Evolutionary conservation across 202 grass and related monocot genomes (phyloP), one percentile per base, ranked within the genome.

Genomic region (Schoenoplectus triqueter): DNA sequence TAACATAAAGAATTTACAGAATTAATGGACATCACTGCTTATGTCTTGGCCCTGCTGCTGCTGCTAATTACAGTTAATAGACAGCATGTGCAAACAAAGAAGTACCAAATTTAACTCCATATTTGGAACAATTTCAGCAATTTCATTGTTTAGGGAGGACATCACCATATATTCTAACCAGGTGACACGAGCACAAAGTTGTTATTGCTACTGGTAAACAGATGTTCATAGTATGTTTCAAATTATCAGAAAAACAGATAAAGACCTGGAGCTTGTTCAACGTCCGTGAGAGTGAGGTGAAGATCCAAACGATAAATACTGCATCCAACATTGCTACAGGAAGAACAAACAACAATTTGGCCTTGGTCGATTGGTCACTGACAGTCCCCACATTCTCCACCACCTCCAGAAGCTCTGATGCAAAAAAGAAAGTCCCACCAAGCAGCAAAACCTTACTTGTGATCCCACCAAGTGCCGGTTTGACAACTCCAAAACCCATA

Each of bases 281-380:
- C 22, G 95, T 95, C 41, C 75, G 89, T 0, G 90, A 88, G 11
- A 98, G 82, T 11, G 92, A 92, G 39, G 19, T 84, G 81, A 95
- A 95, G 19, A 92, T 95, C 95, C 91, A 98, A 86, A 88, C 89
- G 56, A 93, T 61, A 88, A 95, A 95, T 70, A 87, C 66, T 44
- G 92, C 59, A 85, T 98, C 92, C 1, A 95, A 75, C 10, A 61
- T 69, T 52, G 84, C 85, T 7, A 91, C 88, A 2, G 88, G 88
- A 87, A 98, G 71, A 65, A 80, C 64, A 1, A 93, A 82, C 84
- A 95, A 80, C 61, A 98, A 21, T 60, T 84, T 92, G 72, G 81
- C 83, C 39, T 90, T 83, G 73, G 87, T 85, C 18, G 88, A 89
- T 84, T 93, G 89, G 86, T 98, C 95, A n/a, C 91, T 95, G 44